Evolutionary conservation across 2,329 filamentous ascomycete genomes (phyloP), one percentile per base, ranked within the genome.

Genomic region (Atkinsonella hypoxylon): DNA sequence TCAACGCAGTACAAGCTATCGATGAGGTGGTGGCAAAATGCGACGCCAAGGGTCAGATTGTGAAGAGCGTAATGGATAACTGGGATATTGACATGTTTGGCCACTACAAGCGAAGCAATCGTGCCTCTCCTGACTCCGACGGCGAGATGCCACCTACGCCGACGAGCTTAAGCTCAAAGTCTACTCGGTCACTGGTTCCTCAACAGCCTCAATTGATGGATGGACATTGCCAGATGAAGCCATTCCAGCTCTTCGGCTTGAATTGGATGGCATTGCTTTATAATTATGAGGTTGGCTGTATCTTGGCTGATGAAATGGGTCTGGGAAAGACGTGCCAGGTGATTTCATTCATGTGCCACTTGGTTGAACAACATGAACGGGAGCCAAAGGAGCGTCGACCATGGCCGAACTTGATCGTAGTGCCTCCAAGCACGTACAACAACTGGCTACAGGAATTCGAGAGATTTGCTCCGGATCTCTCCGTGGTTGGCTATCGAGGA

Each of bases 261-360:
- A 97, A 97, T 63, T 98, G 93, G 93, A 78, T 98, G 61, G 82
- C 83, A 50, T 70, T 97, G 44, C 76, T 98, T 13, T 95, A 89
- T 69, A 76, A 83, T 48, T 82, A 87, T 52, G 76, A 82, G 30
- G 78, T 94, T 48, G 91, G 88, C 44, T 91, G 89, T 55, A 97
- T 98, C 51, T 74, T 98, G 17, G 93, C 93, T 1, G 93, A 98
- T 63, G 93, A 98, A 63, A 98, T 98, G 93, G 93, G 87, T 48
- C 73, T 91, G 40, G 93, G 93, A 44, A 98, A 98, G 73, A 98
- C 93, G 0, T 96, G 89, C 59, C 91, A 98, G 62, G 89, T 97
- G 54, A 95, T 98, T 58, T 83, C 89, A 0, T 89, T 98, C 60
- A 76, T 98, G 44, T 86, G 89, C 15, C 84, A 95, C 59, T 73